These are phyloP conservation scores for Vitrella brassicaformis DNA, from an alignment of 73 alveolate genomes.

Conservation along the genomic window DNA sequence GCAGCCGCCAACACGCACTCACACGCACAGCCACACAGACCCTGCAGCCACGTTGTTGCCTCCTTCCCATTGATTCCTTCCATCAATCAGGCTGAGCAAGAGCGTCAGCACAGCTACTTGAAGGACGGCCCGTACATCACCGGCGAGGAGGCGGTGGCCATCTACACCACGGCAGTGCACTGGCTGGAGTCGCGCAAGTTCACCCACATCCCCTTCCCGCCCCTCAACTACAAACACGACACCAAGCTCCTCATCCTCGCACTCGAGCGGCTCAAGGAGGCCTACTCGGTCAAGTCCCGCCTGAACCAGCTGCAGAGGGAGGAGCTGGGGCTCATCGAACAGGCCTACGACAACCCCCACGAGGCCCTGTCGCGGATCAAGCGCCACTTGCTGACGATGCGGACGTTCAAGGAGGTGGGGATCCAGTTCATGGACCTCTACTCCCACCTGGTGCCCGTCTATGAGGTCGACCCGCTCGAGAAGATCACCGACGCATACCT, in stretches of 20 bases:
- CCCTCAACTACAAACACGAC: conserved; percentile 97
- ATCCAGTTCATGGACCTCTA: conserved; percentile 97
- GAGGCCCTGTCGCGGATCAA: conserved; percentile 97
- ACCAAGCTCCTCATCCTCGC: conserved; percentile 94
- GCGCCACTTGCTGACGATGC: conserved; percentile 91
- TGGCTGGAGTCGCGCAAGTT: conserved; percentile 96
- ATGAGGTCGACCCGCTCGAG: conserved; percentile 98
- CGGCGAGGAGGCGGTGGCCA: conserved; percentile 98
- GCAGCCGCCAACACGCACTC: background rate
- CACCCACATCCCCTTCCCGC: conserved; percentile 98
- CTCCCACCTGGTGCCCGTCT: conserved; percentile 93
- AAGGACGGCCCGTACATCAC: conserved; percentile 99
- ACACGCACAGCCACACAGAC: background rate
- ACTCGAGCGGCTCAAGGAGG: conserved; percentile 96
- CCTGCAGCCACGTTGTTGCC: no score
- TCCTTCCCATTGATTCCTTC: background rate
- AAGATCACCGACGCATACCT: conserved; percentile 99
- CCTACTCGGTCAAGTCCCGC: conserved; percentile 71
- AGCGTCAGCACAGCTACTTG: conserved; percentile 95
- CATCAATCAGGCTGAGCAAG: conserved; percentile 69
- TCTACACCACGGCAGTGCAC: conserved; percentile 90
- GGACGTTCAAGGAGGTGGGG: conserved; percentile 97
- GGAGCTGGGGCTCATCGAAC: conserved; percentile 96
- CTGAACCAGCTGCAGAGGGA: conserved; percentile 41
- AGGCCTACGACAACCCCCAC: conserved; percentile 99